Base-by-base conservation (phyloP, 352 stramenopile genomes). In the Globisporangium echinulatum region DNA sequence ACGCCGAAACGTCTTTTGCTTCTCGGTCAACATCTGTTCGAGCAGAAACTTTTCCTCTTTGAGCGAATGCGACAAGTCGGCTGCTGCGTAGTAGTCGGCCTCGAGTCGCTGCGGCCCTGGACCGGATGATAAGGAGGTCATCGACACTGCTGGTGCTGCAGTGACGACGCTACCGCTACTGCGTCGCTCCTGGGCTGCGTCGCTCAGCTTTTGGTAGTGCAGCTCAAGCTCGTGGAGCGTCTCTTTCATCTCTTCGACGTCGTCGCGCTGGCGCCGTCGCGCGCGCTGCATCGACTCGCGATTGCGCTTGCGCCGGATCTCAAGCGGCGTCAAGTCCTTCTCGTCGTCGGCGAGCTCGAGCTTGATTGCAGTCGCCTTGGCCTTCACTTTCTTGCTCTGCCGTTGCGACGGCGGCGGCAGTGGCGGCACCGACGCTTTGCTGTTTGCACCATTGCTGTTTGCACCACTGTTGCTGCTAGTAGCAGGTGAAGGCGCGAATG, bases 41-140 rank as follows among this genome's bases (percentile, higher is more conserved):
- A 78, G 62, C 71, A 87, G 75, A 54, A 79, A 86, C 57, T 84
- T 83, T 43, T 88, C 76, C 36, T 82, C 72, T 63, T 87, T 79
- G 13, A 87, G 62, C 40, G 64, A 70, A 48, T 79, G 72, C 13
- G 79, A 87, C 14, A 82, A 50, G 47, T 85, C 79, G 1, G 79
- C 76, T 49, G 86, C 58, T 5, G 67, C 68, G 14, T 72, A 75
- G 61, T 86, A 88, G 47, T 84, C 65, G 6, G 74, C 68, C 15
- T 86, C 74, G 38, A 55, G 38, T 1, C 69, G 61, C 52, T 56
- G 37, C 5, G 59, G 37, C 48, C 69, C 53, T 13, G 11, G 11
- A 13, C 11, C 40, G 40, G 40, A 13, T 13, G 40, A 44, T 13
- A 44, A 13, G 1, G 40, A 44, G 11, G 40, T 13, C 4, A 61